A percentile compares a stretch with the other conserved stretches of the same genome.
Evolutionary conservation across 2,329 filamentous ascomycete species (phyloP).

Genomic region (Cladosporium halotolerans): DNA sequence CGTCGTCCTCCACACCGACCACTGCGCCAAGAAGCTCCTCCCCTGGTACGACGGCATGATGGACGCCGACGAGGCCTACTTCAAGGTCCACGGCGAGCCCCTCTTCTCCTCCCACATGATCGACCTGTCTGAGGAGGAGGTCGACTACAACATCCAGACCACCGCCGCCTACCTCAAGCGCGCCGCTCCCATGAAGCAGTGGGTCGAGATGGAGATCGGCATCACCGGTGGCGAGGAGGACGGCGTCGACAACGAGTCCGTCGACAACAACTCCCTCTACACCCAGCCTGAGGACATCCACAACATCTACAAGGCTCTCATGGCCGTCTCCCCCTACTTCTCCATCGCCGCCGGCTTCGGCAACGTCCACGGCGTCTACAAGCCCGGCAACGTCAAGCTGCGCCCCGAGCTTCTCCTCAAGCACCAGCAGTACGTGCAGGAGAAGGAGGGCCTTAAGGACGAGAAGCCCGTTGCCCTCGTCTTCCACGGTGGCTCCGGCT

Average conservation of each 20-base stretch:
- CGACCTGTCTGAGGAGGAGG: constrained; percentile 85
- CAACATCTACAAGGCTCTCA: constrained; percentile 80
- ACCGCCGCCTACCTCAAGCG: constrained; percentile 92
- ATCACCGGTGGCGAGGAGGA: constrained; percentile 98
- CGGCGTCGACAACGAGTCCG: constrained; percentile 95
- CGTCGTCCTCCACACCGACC: constrained; percentile 92
- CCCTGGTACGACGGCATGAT: constrained; percentile 97
- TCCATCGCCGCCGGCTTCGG: constrained; percentile 97
- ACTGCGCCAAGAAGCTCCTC: constrained; percentile 98
- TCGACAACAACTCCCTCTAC: constrained; percentile 96
- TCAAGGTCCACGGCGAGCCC: constrained; percentile 86
- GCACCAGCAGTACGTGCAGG: constrained; percentile 88
- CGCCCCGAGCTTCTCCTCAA: constrained; percentile 93
- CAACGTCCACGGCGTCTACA: constrained; percentile 99
- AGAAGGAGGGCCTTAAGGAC: constrained; percentile 64
- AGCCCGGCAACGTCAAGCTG: constrained; percentile 93
- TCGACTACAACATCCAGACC: constrained; percentile 85
- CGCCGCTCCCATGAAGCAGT: constrained; percentile 94
- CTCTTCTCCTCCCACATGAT: constrained; percentile 99
- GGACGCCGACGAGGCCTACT: constrained; percentile 88
- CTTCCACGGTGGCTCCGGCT: constrained; percentile 97
- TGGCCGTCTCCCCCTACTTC: constrained; percentile 88
- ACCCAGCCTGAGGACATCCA: constrained; percentile 96
- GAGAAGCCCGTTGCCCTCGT: constrained; percentile 98
- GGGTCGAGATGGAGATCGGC: constrained; percentile 96